Base-by-base conservation (phyloP, 306 rosid genomes). In the Sicyos edulis region DNA sequence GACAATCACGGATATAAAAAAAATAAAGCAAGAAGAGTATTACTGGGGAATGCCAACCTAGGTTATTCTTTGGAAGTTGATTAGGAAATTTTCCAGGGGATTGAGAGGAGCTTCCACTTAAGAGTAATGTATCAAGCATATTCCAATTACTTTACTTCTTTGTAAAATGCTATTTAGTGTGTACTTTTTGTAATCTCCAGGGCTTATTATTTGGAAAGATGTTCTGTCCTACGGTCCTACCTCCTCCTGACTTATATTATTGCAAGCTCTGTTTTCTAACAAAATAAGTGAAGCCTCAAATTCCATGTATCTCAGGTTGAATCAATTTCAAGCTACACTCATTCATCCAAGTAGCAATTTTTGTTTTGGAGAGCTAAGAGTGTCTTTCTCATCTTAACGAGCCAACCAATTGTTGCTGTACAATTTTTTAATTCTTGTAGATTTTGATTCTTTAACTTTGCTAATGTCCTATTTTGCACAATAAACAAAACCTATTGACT, bases 41-140 rank as follows among this genome's bases (percentile, higher is more conserved):
- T 67, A 14, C 8, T 21, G 22, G 42, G 73, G 73, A 68, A 14
- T 14, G 34, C 58, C 58, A 15, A 8, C 57, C 44, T 47, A 49
- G 45, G 45, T 50, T 68, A 49, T 24, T 22, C 42, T 24, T 47
- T 4, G 73, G 58, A 68, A 21, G 73, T 50, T 68, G 34, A 57
- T 50, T 29, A 1, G 8, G 42, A 7, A 47, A 13, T 7, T 21
- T 67, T 21, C 14, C 7, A 49, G 14, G 58, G 58, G 4, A 22
- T 68, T 9, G 73, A 21, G 55, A 17, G 14, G 55, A 47, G 68
- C 49, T 61, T 61, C 22, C 68, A 61, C 68, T 34, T 68, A 10
- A 10, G 44, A 49, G 56, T 22, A 21, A 14, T 45, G 2, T 68
- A 49, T 68, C 56, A 21, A 67, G n/a, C 56, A 49, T 14, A 6